These are phyloP conservation scores for Didymosphaeria variabile DNA, from an alignment of 2,329 filamentous ascomycete species.

Conservation along the genomic window DNA sequence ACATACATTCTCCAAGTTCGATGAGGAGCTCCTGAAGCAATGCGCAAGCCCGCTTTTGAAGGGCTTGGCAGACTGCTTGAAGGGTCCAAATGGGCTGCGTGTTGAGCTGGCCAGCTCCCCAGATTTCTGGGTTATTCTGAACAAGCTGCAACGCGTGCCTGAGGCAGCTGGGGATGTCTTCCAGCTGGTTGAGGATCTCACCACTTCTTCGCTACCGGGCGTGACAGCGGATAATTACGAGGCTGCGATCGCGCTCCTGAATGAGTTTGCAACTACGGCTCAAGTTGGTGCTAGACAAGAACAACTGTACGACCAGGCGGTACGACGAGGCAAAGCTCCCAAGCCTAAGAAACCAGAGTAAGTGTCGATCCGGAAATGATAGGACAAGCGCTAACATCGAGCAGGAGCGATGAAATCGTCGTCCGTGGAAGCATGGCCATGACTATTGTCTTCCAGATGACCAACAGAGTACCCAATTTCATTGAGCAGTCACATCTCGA, in stretches of 20 bases:
- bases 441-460: conserved; percentile 82
- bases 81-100: conserved; percentile 77
- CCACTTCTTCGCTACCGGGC: conserved; percentile 75
- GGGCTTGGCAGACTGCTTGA: conserved; percentile 82
- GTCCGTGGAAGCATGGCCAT: conserved; percentile 82
- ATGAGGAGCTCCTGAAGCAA: conserved; percentile 78
- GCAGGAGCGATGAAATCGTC: conserved; percentile 75
- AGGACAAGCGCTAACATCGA: conserved; percentile 17
- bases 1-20: conserved; percentile 88
- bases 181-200: conserved; percentile 80
- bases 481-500: conserved; percentile 96
- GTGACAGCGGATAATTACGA: conserved; percentile 97
- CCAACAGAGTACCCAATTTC: conserved; percentile 79
- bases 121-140: conserved; percentile 94
- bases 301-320: conserved; percentile 69
- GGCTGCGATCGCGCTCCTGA: conserved; percentile 81
- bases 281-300: conserved; percentile 76
- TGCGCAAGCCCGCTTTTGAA: conserved; percentile 79
- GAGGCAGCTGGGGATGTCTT: conserved; percentile 83
- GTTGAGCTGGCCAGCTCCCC: conserved; percentile 96
- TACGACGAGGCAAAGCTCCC: conserved; percentile 62
- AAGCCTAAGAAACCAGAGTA: conserved; percentile 66
- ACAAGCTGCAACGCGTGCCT: conserved; percentile 73
- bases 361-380: conserved; percentile 27
- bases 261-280: conserved; percentile 87